Base-by-base conservation (phyloP, 208 protist genomes). In the Leptomonas pyrrhocoris region DNA sequence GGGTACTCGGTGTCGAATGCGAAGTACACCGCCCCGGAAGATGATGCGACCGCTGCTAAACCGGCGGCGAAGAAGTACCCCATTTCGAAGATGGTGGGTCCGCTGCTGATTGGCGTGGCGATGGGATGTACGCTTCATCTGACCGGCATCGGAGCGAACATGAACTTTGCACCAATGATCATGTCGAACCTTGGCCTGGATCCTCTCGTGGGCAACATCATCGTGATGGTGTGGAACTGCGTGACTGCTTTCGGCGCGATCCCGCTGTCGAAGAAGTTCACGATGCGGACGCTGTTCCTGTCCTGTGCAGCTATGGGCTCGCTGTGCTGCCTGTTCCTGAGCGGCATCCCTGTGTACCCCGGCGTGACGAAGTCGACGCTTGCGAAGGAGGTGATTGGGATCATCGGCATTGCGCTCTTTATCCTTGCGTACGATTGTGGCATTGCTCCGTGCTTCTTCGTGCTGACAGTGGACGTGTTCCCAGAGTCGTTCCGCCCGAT, bases 111-210 rank as follows among this genome's bases (percentile, higher is more conserved):
- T 34, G 81, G 77, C 36, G 54, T 83, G 9, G 56, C 66, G 7
- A 75, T 84, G 57, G 74, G 71, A 21, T 73, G 73, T 21, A 77
- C 80, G 36, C 46, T 74, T 21, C 84, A 93, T 59, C 73, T 89
- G 72, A 93, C 87, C 18, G 87, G 87, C 30, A 93, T 93, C 56
- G 86, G 83, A 63, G 83, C 87, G 27, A 79, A 86, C 45, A 89
- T 90, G 81, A 88, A 82, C 71, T 93, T 88, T 50, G 84, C 87
- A 4, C 83, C 83, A 15, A 85, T 60, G 38, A 89, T 93, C 62
- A 89, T 79, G 73, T 46, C 50, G 18, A 74, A 59, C 45, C 57
- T 86, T 16, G 81, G 79, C 30, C 58, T 86, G 30, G 69, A 78
- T 15, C 65, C 73, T 5, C 70, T 89, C 3, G 63, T 83, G 6